Evolutionary conservation across 805 yeast species (phyloP).

Genomic region (Saccharomycopsis sp.): DNA sequence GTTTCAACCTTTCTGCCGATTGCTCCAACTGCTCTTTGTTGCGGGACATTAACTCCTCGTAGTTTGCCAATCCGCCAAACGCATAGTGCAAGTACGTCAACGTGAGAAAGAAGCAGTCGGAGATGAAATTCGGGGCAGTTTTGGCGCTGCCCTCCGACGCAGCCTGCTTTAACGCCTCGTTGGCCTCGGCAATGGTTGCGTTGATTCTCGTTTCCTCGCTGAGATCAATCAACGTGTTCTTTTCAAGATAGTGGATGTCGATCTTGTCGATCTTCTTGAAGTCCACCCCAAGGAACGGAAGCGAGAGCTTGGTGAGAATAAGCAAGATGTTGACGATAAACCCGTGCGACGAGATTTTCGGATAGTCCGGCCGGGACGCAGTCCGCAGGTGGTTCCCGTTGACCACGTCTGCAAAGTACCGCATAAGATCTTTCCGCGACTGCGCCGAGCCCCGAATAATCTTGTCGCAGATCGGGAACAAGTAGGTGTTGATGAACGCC

Average conservation of each 20-base stretch:
- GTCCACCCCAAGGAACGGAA: slow-evolving; percentile 72
- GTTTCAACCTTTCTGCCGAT: slow-evolving; percentile 41
- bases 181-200: slow-evolving; percentile 66
- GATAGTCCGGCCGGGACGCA: slow-evolving; percentile 72
- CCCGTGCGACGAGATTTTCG: slow-evolving; percentile 66
- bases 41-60: slow-evolving; percentile 46
- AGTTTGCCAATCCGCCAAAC: slow-evolving; percentile 65
- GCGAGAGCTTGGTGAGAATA: slow-evolving; percentile 62
- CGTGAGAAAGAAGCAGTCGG: slow-evolving; percentile 80
- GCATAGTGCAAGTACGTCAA: slow-evolving; percentile 83
- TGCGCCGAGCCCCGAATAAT: slow-evolving; percentile 65
- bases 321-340: slow-evolving; percentile 72
- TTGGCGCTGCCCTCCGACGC: no score
- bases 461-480: slow-evolving; percentile 65
- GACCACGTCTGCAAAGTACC: slow-evolving; percentile 66
- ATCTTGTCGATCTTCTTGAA: slow-evolving; percentile 70
- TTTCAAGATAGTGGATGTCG: slow-evolving; percentile 60
- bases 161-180: slow-evolving; percentile 43
- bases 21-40: slow-evolving; percentile 43
- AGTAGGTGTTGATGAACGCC: slow-evolving; percentile 45
- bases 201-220: slow-evolving; percentile 78
- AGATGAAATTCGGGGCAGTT: no score
- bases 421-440: slow-evolving; percentile 57
- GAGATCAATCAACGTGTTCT: slow-evolving; percentile 47
- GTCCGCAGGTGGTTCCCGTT: slow-evolving; percentile 81